Base-by-base conservation (phyloP, 257 asterid genomes). In the Cynanchum wilfordii region DNA sequence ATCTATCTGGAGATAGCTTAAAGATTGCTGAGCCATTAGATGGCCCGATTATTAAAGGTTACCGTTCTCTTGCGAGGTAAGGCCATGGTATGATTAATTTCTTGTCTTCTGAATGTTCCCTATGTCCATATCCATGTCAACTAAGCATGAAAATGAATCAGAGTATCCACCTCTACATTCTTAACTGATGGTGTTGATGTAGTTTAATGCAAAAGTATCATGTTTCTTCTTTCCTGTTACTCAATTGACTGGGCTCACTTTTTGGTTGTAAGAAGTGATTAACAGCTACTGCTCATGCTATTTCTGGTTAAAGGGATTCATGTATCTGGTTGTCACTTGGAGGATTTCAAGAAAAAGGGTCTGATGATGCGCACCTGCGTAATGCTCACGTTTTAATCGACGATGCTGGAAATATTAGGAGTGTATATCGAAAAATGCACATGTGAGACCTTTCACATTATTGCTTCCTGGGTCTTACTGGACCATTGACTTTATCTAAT, bases 271-370 rank as follows among this genome's bases (percentile, higher is more conserved):
- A 22, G n/a, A 16, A 57, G 25, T 70, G 72, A 56, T 27, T 24
- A 36, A 27, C 69, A 73, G 30, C 50, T 73, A 64, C 69, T 70
- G 27, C 9, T 76, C 45, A 25, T 75, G 7, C 25, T 73, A 72
- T 73, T 25, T 59, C 71, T 55, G 69, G 66, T 63, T 79, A 84
- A 74, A 87, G 91, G 85, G 95, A 93, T 49, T 89, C 98, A 5
- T 83, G 71, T 70, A 86, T 93, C 80, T 93, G 98, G 98, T 68
- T 93, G 36, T 93, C 97, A 27, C 97, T 93, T 52, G 97, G 98
- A 72, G 98, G 98, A 70, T 91, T 93, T 75, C 97, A 88, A 62
- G 97, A 91, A 78, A 88, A 85, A 72, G 98, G 96, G 73, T 77
- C 89, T 30, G 96, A 89, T 33, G 96, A 86, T 73, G 82, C 87